Base-by-base conservation (phyloP, 1,284 basidiomycete genomes). In the Sanghuangporus sanghuang region DNA sequence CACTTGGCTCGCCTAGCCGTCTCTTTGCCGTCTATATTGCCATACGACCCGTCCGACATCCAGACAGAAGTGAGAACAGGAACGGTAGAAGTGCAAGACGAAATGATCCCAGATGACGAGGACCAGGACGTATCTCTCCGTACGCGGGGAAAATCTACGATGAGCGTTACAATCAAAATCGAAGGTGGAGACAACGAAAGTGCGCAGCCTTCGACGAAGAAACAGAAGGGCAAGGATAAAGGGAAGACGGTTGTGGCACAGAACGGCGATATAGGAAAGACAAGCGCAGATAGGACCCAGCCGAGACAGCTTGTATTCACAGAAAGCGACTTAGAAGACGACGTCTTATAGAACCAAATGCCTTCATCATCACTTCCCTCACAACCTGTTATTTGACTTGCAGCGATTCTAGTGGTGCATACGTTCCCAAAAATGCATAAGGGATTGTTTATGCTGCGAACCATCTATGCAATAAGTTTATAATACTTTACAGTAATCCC, bases 51-150 rank as follows among this genome's bases (percentile, higher is more conserved):
- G 58, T 78, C 86, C 66, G 84, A 92, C 70, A 85, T 95, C 39
- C 80, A 78, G 50, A 84, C 84, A 42, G 84, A 92, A 68, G 78
- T 92, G 39, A 77, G 76, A 14, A 95, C 93, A 0, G 89, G 89
- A 1, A 93, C 89, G 0, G 81, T 88, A 27, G 85, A 89, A 66
- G 87, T 93, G 48, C 81, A 86, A 61, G 94, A 96, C 67, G 92
- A 95, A 74, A 71, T 95, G 21, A 73, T 87, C 16, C 89, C 89
- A 1, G 86, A 87, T 11, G 86, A 90, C 66, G 89, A 90, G 42
- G 86, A 89, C 59, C 87, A 89, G 61, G 86, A 91, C 63, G 80
- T 89, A 64, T 77, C 76, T 8, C 85, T 87, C 68, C 79, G 82
- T 62, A 85, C 82, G n/a, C 79, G 90, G 62, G 79, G 80, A 62